Evolutionary conservation across 306 rosid species (phyloP).

Genomic region (Datisca glomerata): DNA sequence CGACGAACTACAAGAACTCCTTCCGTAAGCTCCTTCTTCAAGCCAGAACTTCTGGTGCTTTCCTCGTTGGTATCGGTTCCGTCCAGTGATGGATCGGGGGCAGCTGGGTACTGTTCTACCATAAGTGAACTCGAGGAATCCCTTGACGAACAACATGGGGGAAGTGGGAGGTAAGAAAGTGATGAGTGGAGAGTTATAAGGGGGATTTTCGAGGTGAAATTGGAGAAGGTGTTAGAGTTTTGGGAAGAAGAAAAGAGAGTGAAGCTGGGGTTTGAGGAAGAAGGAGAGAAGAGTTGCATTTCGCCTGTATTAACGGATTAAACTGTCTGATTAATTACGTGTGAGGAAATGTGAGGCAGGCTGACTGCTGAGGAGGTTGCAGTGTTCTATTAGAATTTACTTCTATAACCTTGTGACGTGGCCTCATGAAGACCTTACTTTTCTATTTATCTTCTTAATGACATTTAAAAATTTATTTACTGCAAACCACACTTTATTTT

Average conservation of each 20-base stretch:
- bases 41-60: conserved; percentile 6
- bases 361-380: no score
- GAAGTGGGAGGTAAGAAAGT: conserved; percentile 15
- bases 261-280: conserved; percentile 38
- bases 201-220: conserved; percentile 33
- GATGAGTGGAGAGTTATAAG: conserved; percentile 30
- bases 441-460: no score
- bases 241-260: conserved; percentile 46
- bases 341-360: no score
- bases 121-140: conserved; percentile 37
- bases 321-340: conserved; percentile 25
- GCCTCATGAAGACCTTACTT: no score
- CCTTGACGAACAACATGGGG: conserved; percentile 34
- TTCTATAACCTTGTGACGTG: not conserved
- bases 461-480: no score
- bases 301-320: conserved; percentile 23
- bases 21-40: conserved; percentile 11
- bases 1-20: conserved; percentile 54
- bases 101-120: conserved; percentile 11
- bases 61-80: not conserved
- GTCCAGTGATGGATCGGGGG: conserved; percentile 7
- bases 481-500: no score
- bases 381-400: no score
- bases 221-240: conserved; percentile 26
- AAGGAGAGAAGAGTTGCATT: conserved; percentile 39